These are phyloP conservation scores for Boletales sp. DNA, from an alignment of 768 basidiomycete genomes.

Conservation along the genomic window DNA sequence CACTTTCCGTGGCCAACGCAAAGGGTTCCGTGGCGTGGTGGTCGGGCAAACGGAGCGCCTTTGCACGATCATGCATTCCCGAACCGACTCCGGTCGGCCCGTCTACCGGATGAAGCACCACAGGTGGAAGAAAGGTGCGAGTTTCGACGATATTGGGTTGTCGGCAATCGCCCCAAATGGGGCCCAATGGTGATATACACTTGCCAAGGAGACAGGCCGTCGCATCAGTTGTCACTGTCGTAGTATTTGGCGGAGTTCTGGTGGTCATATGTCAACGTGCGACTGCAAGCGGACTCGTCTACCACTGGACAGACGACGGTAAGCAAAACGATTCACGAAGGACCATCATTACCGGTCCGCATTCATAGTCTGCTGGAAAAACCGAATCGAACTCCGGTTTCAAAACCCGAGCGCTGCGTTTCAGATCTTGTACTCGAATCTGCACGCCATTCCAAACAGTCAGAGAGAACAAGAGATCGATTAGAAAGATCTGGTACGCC, in stretches of 20 bases:
- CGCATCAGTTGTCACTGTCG: not conserved
- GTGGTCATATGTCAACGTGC: no score
- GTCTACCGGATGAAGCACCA: not conserved
- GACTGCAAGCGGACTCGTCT: no score
- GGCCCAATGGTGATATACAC: not conserved
- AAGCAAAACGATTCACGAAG: no score
- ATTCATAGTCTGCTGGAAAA: no score
- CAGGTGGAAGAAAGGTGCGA: not conserved
- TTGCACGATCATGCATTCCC: not conserved
- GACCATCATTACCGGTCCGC: no score
- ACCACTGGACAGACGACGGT: no score
- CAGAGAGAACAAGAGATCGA: constrained; percentile 9
- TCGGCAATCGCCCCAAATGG: not conserved
- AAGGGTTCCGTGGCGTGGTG: constrained; percentile 1
- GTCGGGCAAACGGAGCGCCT: not conserved
- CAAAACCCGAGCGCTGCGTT: no score
- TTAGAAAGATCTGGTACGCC: constrained; percentile 26
- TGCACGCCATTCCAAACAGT: no score
- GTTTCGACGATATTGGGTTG: not conserved
- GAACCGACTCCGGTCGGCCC: not conserved
- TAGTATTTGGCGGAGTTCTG: no score
- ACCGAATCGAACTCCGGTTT: no score
- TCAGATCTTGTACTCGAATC: no score
- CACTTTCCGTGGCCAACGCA: no score
- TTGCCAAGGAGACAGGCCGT: not conserved